Evolutionary conservation across 2,329 filamentous ascomycete genomes (phyloP), one percentile per base, ranked within the genome.

Genomic region (Fusarium marasasianum): DNA sequence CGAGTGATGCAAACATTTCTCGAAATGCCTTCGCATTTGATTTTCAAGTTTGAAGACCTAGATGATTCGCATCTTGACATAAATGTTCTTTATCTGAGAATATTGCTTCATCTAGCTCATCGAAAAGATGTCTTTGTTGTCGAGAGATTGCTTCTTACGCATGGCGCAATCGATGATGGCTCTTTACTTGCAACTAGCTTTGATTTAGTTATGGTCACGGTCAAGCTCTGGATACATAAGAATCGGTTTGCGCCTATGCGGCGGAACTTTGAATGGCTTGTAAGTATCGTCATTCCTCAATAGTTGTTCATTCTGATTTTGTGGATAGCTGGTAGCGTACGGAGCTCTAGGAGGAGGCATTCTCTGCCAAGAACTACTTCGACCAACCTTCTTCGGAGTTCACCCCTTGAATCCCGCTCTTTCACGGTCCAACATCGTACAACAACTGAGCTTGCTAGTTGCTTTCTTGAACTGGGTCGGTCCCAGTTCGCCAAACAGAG

Each of bases 41-140:
- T 81, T 26, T 83, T 82, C n/a, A 80, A 82, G 4, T 79, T 83
- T 3, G 75, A 81, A 17, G 81, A 84, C 9, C 60, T 88, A 3
- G 79, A 82, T 29, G 76, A 83, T 37, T 77, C 76, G 0, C 74
- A 79, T 3, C 44, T 81, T 13, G 71, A 81, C 12, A 68, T 80
- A 0, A 69, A 80, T 1, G 74, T 79, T 1, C 70, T 87, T 3
- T 87, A 87, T 62, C 80, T 82, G 14, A 82, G 86, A 12, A 82
- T 88, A 29, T 76, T 90, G 6, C 79, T 88, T 2, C 82, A 83
- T 14, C 83, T 90, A 5, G 83, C 86, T 40, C 84, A 88, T 58
- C 79, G 89, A 1, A 86, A 90, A 43, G 90, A 90, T 50, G 82
- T 88, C 7, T 91, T 92, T 68, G 84, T 91, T 18, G 80, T 91